These are phyloP conservation scores for Trichaptum fuscoviolaceum DNA, from an alignment of 768 basidiomycete genomes.

Conservation along the genomic window DNA sequence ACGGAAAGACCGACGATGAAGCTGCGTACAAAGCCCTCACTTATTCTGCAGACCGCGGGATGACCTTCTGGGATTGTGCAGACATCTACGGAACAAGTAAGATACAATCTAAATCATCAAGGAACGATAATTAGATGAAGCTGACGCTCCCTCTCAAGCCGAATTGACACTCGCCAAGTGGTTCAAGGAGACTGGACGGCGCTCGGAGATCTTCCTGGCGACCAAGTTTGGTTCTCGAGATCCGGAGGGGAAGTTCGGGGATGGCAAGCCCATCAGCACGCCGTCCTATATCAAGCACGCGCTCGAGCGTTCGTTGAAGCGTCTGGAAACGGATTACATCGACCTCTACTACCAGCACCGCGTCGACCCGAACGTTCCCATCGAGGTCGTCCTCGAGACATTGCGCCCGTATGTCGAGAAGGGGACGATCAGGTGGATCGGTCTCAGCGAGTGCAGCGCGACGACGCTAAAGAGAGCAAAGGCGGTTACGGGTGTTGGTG, in stretches of 20 bases:
- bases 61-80: constrained; percentile 20
- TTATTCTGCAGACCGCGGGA: constrained; percentile 16
- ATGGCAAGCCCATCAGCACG: constrained; percentile 15
- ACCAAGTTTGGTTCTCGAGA: constrained; percentile 15
- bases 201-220: constrained; percentile 16
- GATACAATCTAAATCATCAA: not conserved
- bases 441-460: constrained; percentile 6
- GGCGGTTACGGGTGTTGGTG: constrained; percentile 22
- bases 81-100: constrained; percentile 19
- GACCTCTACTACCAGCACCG: constrained; percentile 23
- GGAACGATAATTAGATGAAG: not conserved
- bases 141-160: constrained; percentile 8
- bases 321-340: constrained; percentile 20
- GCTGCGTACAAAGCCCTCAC: constrained; percentile 15
- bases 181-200: constrained; percentile 16
- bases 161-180: constrained; percentile 20
- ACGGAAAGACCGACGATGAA: constrained; percentile 14
- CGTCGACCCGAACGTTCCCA: constrained; percentile 12
- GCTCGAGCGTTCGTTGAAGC: constrained; percentile 16
- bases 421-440: constrained; percentile 5
- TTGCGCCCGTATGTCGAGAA: constrained; percentile 12
- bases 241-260: not conserved
- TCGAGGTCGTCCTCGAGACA: constrained; percentile 7
- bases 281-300: constrained; percentile 16
- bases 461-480: constrained; percentile 8